A percentile compares a stretch with the other conserved stretches of the same genome.
These are phyloP conservation scores for Hypomyces perniciosus DNA, from an alignment of 2,329 filamentous ascomycete species.

Conservation along the genomic window DNA sequence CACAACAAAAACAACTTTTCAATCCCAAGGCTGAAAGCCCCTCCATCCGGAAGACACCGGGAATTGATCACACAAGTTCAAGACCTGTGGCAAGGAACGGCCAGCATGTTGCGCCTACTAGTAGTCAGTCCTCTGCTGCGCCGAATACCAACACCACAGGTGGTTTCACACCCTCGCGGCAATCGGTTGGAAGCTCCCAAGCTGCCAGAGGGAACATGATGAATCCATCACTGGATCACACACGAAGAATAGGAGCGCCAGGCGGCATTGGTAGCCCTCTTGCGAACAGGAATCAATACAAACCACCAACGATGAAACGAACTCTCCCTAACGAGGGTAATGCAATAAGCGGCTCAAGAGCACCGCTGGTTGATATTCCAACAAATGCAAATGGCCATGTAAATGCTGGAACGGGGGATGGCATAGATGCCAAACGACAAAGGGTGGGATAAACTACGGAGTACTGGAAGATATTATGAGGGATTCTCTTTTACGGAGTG, in stretches of 20 bases:
- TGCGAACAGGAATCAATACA: slow-evolving; percentile 52
- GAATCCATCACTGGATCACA: slow-evolving; percentile 49
- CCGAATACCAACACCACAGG: slow-evolving; percentile 16
- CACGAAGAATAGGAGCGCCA: slow-evolving; percentile 55
- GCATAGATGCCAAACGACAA: slow-evolving; percentile 47
- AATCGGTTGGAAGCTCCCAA: slow-evolving; percentile 21
- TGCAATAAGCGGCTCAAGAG: slow-evolving; percentile 24
- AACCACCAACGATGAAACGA: slow-evolving; percentile 54
- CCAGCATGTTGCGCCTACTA: slow-evolving; percentile 44
- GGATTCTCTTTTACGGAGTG: not conserved
- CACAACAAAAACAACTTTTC: slow-evolving; percentile 48
- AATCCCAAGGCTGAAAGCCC: slow-evolving; percentile 73
- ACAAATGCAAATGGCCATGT: slow-evolving; percentile 33
- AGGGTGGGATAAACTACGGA: slow-evolving; percentile 34
- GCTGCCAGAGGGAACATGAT: slow-evolving; percentile 35
- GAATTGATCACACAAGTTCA: slow-evolving; percentile 74
- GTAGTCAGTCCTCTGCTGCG: slow-evolving; percentile 22
- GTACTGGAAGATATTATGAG: slow-evolving; percentile 22
- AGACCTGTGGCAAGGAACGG: slow-evolving; percentile 60
- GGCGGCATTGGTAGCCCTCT: slow-evolving; percentile 49
- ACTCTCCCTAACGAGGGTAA: slow-evolving; percentile 30
- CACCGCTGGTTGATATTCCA: slow-evolving; percentile 47
- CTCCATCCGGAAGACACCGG: slow-evolving; percentile 82
- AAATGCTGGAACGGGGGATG: slow-evolving; percentile 19
- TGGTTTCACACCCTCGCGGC: slow-evolving; percentile 27